Base-by-base conservation (phyloP, 148 eudicot genomes). In the Fagopyrum tataricum region DNA sequence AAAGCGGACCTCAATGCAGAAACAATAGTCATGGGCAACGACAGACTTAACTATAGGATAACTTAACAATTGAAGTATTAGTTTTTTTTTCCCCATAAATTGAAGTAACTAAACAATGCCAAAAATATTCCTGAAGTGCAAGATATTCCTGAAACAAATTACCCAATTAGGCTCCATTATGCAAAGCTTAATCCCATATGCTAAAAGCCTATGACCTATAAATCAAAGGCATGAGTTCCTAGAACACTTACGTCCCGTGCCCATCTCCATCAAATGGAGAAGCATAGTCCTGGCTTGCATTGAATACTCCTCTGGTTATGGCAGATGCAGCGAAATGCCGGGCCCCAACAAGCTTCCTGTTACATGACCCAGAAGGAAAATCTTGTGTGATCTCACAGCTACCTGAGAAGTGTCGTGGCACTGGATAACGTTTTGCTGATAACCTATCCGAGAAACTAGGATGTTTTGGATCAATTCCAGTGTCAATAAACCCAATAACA, bases 301-400 rank as follows among this genome's bases (percentile, higher is more conserved):
- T 95, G 78, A 95, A 95, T 74, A 95, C 89, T 81, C 99, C 99
- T 78, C 99, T 80, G 1, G 99, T 92, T 73, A 95, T 95, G 67
- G 99, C 99, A 48, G 99, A 95, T 62, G 99, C 97, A 40, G 99
- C 97, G 74, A 95, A 95, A 88, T 95, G 99, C 37, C 97, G 95
- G 14, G 99, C 99, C 67, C 97, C 99, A 42, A 95, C 74, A 80
- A 95, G 99, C 82, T 95, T 95, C 73, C 97, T 87, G 73, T 95
- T 92, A 85, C 99, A 95, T 20, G 99, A 95, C 15, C 99, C 99
- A 10, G 99, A 92, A 44, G 99, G 99, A 70, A 95, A 95, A 74
- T 95, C 99, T 68, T 73, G 78, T 56, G 99, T 90, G 74, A 92
- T 97, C 83, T 95, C 99, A 86, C 99, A 95, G 40, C 92, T 83